phyloP scores from a whole-genome alignment of 306 rosid species.

The Sechiopsis laciniata region DNA sequence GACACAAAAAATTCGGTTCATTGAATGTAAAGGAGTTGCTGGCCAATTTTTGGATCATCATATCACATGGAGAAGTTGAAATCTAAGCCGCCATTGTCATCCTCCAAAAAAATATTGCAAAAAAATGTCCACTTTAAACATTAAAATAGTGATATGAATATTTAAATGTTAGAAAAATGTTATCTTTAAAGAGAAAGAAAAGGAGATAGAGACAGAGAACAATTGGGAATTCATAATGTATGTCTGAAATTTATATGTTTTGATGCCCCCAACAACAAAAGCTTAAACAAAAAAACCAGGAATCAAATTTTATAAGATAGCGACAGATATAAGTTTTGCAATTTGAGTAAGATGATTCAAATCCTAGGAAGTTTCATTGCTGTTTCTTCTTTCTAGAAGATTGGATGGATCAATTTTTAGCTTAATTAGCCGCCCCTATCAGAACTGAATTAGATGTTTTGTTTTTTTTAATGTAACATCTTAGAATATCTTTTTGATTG shows the following conservation, averaged over 20 bases:
- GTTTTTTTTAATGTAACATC: too few relatives aligned
- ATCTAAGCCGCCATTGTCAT: constrained; percentile 18
- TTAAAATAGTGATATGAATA: neutral
- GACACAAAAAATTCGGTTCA: neutral
- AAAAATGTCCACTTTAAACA: neutral
- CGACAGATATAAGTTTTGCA: neutral
- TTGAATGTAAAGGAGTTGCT: constrained; percentile 3
- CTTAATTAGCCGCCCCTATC: neutral
- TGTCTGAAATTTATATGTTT: too few relatives aligned
- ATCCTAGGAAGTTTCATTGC: neutral
- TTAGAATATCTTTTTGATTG: too few relatives aligned
- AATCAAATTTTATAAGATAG: neutral
- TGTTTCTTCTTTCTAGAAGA: constrained; percentile 11
- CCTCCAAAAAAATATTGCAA: neutral
- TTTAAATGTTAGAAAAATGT: neutral
- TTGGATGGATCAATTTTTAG: neutral
- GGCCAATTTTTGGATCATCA: neutral
- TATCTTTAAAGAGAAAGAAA: neutral
- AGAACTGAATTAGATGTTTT: neutral
- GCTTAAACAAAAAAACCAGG: too few relatives aligned
- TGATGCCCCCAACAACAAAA: too few relatives aligned
- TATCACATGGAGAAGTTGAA: constrained; percentile 10
- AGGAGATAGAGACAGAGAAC: neutral
- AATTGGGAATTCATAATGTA: too few relatives aligned
- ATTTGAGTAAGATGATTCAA: neutral